Conservation (phyloP, 2,329 filamentous ascomycete genomes). For the Penicillium sp. region DNA sequence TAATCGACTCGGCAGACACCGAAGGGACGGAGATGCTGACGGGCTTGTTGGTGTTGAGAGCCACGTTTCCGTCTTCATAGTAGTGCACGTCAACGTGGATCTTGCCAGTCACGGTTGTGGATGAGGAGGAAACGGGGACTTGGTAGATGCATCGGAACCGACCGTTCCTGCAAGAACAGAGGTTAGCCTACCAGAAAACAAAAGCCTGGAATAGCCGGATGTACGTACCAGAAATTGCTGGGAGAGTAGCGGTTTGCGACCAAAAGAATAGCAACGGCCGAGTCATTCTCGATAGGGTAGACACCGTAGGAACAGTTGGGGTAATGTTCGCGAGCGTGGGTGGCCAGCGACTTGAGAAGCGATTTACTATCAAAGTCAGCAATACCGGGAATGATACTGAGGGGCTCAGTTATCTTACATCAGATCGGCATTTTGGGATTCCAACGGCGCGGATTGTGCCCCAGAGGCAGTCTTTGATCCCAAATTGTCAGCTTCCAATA, state of each 20-base stretch:
- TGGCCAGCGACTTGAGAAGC: slow-evolving; percentile 67
- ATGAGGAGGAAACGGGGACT: slow-evolving; percentile 60
- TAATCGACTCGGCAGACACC: slow-evolving; percentile 62
- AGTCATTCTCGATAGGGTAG: slow-evolving; percentile 72
- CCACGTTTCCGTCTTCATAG: slow-evolving; percentile 98
- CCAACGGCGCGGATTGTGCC: slow-evolving; percentile 71
- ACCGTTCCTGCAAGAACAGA: slow-evolving; percentile 63
- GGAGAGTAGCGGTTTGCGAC: slow-evolving; percentile 97
- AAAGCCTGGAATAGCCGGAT: neutral
- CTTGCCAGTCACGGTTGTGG: slow-evolving; percentile 63
- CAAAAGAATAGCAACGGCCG: slow-evolving; percentile 71
- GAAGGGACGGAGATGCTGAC: slow-evolving; percentile 58
- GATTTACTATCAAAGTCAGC: slow-evolving; percentile 59
- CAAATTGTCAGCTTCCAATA: slow-evolving; percentile 9
- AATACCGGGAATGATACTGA: neutral
- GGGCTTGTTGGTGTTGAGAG: slow-evolving; percentile 81
- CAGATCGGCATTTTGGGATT: slow-evolving; percentile 70
- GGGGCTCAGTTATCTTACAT: slow-evolving; percentile 55
- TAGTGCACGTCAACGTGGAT: slow-evolving; percentile 97
- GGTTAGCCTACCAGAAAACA: neutral
- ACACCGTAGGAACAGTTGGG: slow-evolving; percentile 73
- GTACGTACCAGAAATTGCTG: slow-evolving; percentile 81
- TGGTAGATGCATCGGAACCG: slow-evolving; percentile 90
- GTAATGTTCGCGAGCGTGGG: slow-evolving; percentile 84
- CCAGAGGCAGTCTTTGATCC: slow-evolving; percentile 66